Base-by-base conservation (phyloP, 768 basidiomycete genomes). In the Inosperma sp. region DNA sequence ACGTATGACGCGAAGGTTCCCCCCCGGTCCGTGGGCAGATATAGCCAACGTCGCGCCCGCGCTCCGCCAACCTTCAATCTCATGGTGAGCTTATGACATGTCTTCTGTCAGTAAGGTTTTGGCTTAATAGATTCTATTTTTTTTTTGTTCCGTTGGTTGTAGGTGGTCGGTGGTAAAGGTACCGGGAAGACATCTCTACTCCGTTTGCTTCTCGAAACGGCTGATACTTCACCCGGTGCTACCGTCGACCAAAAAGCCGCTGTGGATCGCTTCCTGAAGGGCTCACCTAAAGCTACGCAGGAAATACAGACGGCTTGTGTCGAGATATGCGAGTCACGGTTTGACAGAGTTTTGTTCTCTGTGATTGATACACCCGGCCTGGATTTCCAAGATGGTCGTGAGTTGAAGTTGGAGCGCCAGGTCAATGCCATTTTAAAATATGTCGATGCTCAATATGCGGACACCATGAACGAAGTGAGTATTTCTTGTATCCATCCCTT, bases 301-400 rank as follows among this genome's bases (percentile, higher is more conserved):
- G 56, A 69, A 4, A 84, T 93, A 40, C 72, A 83, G 56, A 78
- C 83, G 2, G 85, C 84, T 3, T 83, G 80, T 56, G 72, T 89
- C 37, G 91, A 93, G 68, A 88, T 92, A 50, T 83, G 79, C 74
- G 91, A 93, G 67, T 88, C 85, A 39, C 80, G 83, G 56, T 86
- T 83, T 59, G 90, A 93, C 64, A 76, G 90, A 30, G 72, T 93
- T 39, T 66, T 84, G 19, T 77, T 93, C 58, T 85, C 85, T 12
- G 86, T 88, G 50, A 86, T 89, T 54, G 90, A 93, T 59, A 93
- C 91, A 2, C 90, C 90, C 23, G 90, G 90, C 5, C 69, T 92
- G 43, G 88, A 91, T 62, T 90, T 89, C 63, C 59, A 73, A 35
- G 75, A 80, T 43, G 84, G 88, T 29, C 79, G 75, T 55, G 89